Conservation (phyloP, 345 rosid species). For the Dipteronia sinensis region DNA sequence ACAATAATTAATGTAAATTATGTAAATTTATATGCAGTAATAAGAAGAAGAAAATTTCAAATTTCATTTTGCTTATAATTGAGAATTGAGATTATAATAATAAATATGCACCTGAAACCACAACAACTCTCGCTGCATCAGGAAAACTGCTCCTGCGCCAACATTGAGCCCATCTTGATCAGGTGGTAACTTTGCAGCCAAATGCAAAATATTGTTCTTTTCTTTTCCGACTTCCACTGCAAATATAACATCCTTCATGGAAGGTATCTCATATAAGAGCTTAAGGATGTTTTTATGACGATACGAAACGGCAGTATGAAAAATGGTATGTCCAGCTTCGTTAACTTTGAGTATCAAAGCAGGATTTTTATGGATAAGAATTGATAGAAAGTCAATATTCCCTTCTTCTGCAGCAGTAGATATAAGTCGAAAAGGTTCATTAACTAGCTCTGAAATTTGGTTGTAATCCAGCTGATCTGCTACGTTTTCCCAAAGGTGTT, state of each 20-base stretch:
- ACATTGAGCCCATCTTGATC: neutral
- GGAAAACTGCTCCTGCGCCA: conserved; percentile 25
- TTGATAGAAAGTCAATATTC: neutral
- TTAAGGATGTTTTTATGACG: conserved; percentile 22
- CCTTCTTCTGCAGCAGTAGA: neutral
- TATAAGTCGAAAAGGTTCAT: neutral
- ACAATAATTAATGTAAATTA: too few species aligned
- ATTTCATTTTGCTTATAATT: too few species aligned
- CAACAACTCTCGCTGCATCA: conserved; percentile 17
- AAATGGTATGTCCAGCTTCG: conserved; percentile 1
- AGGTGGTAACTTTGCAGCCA: conserved; percentile 25
- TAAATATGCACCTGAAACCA: too few species aligned
- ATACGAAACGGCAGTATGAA: conserved; percentile 14
- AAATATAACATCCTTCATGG: conserved; percentile 8
- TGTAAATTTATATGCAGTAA: too few species aligned
- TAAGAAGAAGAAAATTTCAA: too few species aligned
- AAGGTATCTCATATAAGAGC: conserved; percentile 4
- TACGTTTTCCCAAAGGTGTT: neutral
- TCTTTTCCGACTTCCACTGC: neutral
- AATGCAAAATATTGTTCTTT: conserved; percentile 25
- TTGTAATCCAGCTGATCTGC: neutral
- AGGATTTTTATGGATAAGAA: neutral
- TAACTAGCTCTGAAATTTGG: too few species aligned
- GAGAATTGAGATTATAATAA: too few species aligned
- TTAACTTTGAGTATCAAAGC: neutral